Conservation (phyloP, 352 stramenopile species). For the Pythium rhizo-oryzae region DNA sequence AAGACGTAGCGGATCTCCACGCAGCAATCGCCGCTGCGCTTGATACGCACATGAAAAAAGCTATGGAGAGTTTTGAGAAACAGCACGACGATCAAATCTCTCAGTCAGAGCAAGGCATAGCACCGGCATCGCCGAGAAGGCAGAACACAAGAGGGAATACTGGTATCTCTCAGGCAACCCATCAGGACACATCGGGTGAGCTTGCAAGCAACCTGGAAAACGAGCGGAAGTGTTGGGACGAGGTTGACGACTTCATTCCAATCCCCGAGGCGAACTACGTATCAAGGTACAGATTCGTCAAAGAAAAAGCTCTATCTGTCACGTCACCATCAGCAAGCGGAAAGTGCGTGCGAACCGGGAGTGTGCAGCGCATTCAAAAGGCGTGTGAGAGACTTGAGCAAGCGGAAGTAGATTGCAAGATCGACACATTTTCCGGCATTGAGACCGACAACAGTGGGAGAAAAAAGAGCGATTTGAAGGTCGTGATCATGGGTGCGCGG, state of each 20-base stretch:
- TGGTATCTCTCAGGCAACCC: neutral
- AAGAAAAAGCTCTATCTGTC: slow-evolving; percentile 26
- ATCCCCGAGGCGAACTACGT: slow-evolving; percentile 48
- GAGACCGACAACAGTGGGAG: slow-evolving; percentile 60
- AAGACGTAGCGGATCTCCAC: slow-evolving; percentile 38
- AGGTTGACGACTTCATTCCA: slow-evolving; percentile 53
- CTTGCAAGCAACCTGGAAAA: slow-evolving; percentile 8
- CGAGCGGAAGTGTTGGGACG: slow-evolving; percentile 40
- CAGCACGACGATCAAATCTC: slow-evolving; percentile 19
- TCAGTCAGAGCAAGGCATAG: slow-evolving; percentile 9
- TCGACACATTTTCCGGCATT: slow-evolving; percentile 58
- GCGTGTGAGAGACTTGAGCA: slow-evolving; percentile 58
- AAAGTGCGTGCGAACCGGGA: slow-evolving; percentile 29
- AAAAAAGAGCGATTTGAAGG: slow-evolving; percentile 55
- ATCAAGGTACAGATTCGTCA: slow-evolving; percentile 46
- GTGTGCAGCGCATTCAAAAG: slow-evolving; percentile 54
- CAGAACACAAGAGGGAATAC: neutral
- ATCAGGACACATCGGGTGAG: neutral
- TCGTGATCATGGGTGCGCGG: slow-evolving; percentile 49
- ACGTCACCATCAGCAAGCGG: slow-evolving; percentile 20
- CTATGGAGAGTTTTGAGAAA: slow-evolving; percentile 34
- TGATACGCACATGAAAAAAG: slow-evolving; percentile 52
- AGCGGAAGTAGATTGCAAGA: slow-evolving; percentile 43
- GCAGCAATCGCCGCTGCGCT: slow-evolving; percentile 52
- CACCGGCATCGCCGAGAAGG: slow-evolving; percentile 14